These are phyloP conservation scores for Cupressus sempervirens DNA, from an alignment of 75 land plant species.

Conservation along the genomic window DNA sequence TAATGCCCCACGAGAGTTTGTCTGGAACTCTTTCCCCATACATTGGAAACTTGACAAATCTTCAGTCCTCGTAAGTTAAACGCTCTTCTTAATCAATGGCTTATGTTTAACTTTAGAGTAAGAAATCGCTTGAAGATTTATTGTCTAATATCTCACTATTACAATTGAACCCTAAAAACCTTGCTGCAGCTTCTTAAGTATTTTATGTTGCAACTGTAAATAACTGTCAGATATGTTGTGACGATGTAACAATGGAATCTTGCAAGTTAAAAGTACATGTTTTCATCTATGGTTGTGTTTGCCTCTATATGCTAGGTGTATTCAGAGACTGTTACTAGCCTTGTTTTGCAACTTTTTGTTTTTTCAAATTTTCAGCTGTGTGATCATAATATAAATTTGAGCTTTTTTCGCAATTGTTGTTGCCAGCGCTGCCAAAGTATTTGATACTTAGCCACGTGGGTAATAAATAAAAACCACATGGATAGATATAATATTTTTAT, in stretches of 20 bases:
- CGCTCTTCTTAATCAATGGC: not conserved
- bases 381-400: not conserved
- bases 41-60: constrained; percentile 79
- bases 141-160: not conserved
- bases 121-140: not conserved
- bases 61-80: constrained; percentile 62
- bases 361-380: not conserved
- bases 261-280: not conserved
- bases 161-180: not conserved
- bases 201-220: not conserved
- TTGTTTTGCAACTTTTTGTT: not conserved
- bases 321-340: not conserved
- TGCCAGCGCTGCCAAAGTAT: not conserved
- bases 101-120: not conserved
- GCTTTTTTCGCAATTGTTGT: not conserved
- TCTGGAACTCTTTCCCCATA: constrained; percentile 74
- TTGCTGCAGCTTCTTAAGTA: not conserved
- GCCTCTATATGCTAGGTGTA: not conserved
- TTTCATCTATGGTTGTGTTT: not conserved
- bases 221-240: not conserved
- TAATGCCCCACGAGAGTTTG: constrained; percentile 65
- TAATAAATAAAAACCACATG: not conserved
- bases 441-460: not conserved
- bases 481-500: not conserved
- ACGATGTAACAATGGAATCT: not conserved